Evolutionary conservation across 78 protist genomes (phyloP).

Genomic region (Bodo saltans): DNA sequence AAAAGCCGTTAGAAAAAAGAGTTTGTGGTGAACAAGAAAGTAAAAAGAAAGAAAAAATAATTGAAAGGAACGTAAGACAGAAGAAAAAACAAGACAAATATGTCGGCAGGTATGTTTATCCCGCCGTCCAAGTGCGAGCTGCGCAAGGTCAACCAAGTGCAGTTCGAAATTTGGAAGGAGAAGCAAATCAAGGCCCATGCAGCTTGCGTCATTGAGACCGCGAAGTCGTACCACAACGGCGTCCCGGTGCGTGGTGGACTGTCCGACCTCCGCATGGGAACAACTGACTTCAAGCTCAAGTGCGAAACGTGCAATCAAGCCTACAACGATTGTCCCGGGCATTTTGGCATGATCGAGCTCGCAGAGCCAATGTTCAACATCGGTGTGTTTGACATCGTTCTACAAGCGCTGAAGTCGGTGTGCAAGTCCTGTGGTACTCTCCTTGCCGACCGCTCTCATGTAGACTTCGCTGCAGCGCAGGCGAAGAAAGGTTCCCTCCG

Average conservation of each 20-base stretch:
- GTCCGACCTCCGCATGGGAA: conserved; percentile 89
- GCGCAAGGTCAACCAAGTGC: conserved; percentile 55
- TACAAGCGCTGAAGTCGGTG: conserved; percentile 76
- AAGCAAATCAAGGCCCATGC: conserved; percentile 58
- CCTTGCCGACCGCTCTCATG: not conserved
- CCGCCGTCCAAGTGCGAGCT: conserved; percentile 5
- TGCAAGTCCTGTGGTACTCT: conserved; percentile 66
- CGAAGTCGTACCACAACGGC: conserved; percentile 64
- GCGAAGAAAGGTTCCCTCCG: not conserved
- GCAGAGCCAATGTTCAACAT: conserved; percentile 86
- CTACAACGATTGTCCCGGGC: conserved; percentile 94
- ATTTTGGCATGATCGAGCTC: conserved; percentile 93
- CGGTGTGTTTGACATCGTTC: conserved; percentile 66
- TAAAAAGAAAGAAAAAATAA: too few relatives aligned
- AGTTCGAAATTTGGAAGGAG: conserved; percentile 80
- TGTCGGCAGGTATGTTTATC: not conserved
- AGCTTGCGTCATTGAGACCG: conserved; percentile 35
- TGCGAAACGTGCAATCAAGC: conserved; percentile 82
- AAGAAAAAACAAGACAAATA: too few relatives aligned
- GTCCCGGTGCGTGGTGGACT: conserved; percentile 80
- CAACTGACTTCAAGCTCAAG: conserved; percentile 53
- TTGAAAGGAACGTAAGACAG: too few relatives aligned
- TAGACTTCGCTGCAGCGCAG: not conserved
- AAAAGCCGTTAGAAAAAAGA: too few relatives aligned
- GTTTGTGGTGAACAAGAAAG: too few relatives aligned